phyloP scores from a whole-genome alignment of 116 monocot genomes.

The Phalaenopsis hybrid region DNA sequence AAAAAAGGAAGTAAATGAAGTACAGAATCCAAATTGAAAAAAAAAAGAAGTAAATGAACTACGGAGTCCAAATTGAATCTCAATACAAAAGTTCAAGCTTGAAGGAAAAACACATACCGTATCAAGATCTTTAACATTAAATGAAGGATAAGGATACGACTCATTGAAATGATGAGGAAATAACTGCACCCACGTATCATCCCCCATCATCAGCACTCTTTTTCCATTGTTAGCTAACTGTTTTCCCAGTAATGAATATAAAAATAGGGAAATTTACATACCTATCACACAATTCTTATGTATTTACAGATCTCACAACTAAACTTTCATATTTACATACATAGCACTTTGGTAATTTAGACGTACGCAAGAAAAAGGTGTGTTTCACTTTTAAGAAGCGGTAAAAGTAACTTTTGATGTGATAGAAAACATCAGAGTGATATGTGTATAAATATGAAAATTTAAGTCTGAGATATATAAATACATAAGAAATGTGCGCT shows the following conservation, averaged over 20 bases:
- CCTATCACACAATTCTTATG: too few species aligned
- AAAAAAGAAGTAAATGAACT: background rate
- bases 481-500: too few species aligned
- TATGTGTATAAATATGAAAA: too few species aligned
- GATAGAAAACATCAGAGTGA: too few species aligned
- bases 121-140: constrained; percentile 98
- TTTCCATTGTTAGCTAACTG: constrained; percentile 84
- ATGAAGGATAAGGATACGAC: constrained; percentile 89
- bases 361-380: too few species aligned
- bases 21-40: too few species aligned
- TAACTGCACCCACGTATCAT: constrained; percentile 94
- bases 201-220: constrained; percentile 93
- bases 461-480: too few species aligned
- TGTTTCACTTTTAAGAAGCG: too few species aligned
- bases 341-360: too few species aligned
- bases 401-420: too few species aligned
- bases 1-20: background rate
- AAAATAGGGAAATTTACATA: background rate
- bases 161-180: constrained; percentile 76
- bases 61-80: constrained; percentile 1
- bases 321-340: too few species aligned
- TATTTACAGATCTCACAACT: too few species aligned
- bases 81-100: background rate
- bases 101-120: constrained; percentile 41
- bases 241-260: constrained; percentile 4